These are phyloP conservation scores for Wickerhamiella sergipiensis DNA, from an alignment of 805 yeast genomes.

Conservation along the genomic window DNA sequence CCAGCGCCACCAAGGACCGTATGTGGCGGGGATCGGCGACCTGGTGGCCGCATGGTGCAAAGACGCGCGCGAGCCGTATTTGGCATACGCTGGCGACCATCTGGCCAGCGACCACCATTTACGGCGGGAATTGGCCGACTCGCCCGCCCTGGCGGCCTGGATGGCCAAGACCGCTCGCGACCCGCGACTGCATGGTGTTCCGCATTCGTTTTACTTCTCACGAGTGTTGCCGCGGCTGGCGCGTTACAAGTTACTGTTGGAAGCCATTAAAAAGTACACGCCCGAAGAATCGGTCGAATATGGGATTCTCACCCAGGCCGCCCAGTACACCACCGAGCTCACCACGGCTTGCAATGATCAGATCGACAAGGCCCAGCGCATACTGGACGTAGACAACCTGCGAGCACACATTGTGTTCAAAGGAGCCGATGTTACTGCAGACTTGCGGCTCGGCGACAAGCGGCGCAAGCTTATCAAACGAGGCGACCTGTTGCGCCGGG, in stretches of 20 bases:
- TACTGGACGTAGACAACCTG: constrained; percentile 39
- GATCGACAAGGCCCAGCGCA: constrained; percentile 47
- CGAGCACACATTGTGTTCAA: constrained; percentile 44
- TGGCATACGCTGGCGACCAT: constrained; percentile 40
- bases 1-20: constrained; percentile 50
- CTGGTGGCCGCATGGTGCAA: constrained; percentile 52
- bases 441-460: constrained; percentile 38
- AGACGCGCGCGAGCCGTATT: constrained; percentile 39
- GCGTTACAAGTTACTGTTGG: constrained; percentile 47
- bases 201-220: constrained; percentile 36
- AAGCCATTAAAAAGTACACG: constrained; percentile 41
- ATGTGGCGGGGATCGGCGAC: constrained; percentile 32
- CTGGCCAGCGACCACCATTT: constrained; percentile 27
- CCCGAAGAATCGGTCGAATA: constrained; percentile 38
- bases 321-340: constrained; percentile 40
- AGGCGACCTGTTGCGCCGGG: constrained; percentile 46
- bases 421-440: constrained; percentile 30
- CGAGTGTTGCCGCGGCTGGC: constrained; percentile 43
- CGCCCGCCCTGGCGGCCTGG: constrained; percentile 44
- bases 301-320: constrained; percentile 36
- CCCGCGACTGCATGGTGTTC: constrained; percentile 28
- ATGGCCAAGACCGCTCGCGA: constrained; percentile 37
- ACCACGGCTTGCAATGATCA: constrained; percentile 46
- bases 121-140: constrained; percentile 30
- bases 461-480: constrained; percentile 43